phyloP scores from a whole-genome alignment of 1,139 yeast species.

The Spathaspora sp. region DNA sequence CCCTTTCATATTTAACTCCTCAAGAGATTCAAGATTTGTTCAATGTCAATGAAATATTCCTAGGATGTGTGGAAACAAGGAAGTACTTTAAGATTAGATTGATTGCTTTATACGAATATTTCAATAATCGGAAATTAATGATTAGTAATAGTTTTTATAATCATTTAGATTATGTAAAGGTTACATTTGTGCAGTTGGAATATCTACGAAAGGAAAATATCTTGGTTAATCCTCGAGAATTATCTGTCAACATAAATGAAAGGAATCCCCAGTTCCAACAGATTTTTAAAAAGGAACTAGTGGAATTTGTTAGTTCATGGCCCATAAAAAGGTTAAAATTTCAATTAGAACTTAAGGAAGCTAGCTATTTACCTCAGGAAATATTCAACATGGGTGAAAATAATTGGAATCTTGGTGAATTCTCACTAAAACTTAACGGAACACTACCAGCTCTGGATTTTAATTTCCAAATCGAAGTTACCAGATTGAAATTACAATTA shows the following conservation, averaged over 20 bases:
- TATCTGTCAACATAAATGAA: conserved; percentile 14
- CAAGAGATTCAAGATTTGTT: conserved; percentile 19
- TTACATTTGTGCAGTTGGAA: conserved; percentile 10
- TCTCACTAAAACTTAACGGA: conserved; percentile 7
- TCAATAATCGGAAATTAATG: conserved; percentile 12
- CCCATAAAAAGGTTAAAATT: not conserved
- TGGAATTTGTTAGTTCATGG: not conserved
- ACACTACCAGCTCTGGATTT: not conserved
- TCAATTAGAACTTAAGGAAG: conserved; percentile 1
- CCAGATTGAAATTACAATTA: not conserved
- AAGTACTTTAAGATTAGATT: conserved; percentile 16
- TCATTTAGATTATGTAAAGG: conserved; percentile 3
- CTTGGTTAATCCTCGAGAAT: conserved; percentile 19
- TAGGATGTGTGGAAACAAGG: not conserved
- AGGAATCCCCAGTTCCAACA: conserved; percentile 1
- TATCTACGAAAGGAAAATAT: conserved; percentile 18
- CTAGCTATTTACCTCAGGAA: not conserved
- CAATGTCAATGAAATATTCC: conserved; percentile 12
- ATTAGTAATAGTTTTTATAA: conserved; percentile 14
- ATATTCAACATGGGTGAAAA: not conserved
- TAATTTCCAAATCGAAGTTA: not conserved
- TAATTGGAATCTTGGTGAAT: conserved; percentile 1
- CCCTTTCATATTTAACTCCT: conserved; percentile 17
- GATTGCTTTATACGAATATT: conserved; percentile 19
- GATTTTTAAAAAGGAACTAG: conserved; percentile 1